Conservation (phyloP, 2,329 filamentous ascomycete species). For the Furcasterigmium sp. region DNA sequence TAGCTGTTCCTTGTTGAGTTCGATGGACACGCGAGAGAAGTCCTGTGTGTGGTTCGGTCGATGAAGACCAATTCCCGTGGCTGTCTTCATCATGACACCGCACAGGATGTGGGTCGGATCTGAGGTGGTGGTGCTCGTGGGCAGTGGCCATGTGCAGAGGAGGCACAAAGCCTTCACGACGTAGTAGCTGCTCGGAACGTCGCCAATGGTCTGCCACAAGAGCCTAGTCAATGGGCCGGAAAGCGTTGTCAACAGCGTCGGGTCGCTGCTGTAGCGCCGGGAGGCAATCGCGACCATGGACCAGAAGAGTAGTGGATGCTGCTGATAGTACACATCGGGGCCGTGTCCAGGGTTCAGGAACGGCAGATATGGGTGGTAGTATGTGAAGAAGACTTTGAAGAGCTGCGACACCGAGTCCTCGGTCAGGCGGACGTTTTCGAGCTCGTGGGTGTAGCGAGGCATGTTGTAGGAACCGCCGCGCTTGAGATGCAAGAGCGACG, state of each 20-base stretch:
- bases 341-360: conserved; percentile 63
- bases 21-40: conserved; percentile 70
- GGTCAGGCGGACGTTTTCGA: conserved; percentile 60
- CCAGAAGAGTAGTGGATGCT: conserved; percentile 83
- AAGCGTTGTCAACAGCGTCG: conserved; percentile 60
- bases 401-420: conserved; percentile 59
- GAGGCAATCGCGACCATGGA: conserved; percentile 71
- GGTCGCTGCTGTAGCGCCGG: conserved; percentile 61
- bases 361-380: conserved; percentile 73
- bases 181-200: conserved; percentile 73
- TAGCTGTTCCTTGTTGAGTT: conserved; percentile 73
- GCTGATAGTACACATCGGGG: conserved; percentile 70
- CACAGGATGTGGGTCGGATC: conserved; percentile 79
- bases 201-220: conserved; percentile 71
- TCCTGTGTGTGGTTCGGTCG: conserved; percentile 78
- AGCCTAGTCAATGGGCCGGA: conserved; percentile 64
- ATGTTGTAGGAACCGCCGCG: conserved; percentile 58
- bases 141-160: conserved; percentile 76
- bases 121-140: conserved; percentile 73
- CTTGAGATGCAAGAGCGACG: conserved; percentile 61
- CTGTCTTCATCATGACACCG: conserved; percentile 82
- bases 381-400: conserved; percentile 69
- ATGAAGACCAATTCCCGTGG: conserved; percentile 77
- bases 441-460: conserved; percentile 53
- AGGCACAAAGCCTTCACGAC: conserved; percentile 78